Evolutionary conservation across 176 grass and related monocot genomes (phyloP), one percentile per base, ranked within the genome.

Genomic region (Phoenix roebelenii): DNA sequence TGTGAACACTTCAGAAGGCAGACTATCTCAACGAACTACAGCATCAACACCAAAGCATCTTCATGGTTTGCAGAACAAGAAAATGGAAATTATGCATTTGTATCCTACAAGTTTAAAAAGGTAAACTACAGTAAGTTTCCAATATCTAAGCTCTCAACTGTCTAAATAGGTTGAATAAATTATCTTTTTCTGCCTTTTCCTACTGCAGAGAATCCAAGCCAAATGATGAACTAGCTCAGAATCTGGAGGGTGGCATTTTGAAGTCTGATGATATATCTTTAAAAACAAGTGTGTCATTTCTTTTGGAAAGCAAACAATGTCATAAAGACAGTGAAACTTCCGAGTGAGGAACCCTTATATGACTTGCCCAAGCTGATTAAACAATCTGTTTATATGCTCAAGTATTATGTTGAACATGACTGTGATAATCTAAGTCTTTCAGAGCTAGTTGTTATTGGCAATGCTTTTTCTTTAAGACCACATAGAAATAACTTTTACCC

Each of bases 11-110:
- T 72, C 75, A 68, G 16, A 50, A 49, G 75, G 49, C 56, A 79
- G 51, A 63, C 23, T 68, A 58, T 30, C 65, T 16, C 57, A 74
- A 68, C 15, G 63, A 80, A 77, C 73, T 76, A 71, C 74, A 65
- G 76, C 69, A 75, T 61, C 39, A 57, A 60, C 74, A 26, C 68
- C 68, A 76, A 74, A 87, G 62, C 76, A 86, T 65, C 58, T 58
- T 44, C 20, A 48, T 57, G 32, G 62, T 72, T 63, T 60, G 68
- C 72, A 26, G 65, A 80, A 74, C 54, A 44, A 52, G 44, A 83
- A 59, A 68, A 62, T 69, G 5, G 58, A 74, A 80, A 65, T 75
- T 20, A 61, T 62, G 58, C 26, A 74, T 73, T 65, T 55, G 66
- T 68, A 78, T 66, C 51, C 74, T 71, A 54, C 69, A 61, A 70